Evolutionary conservation across 306 rosid species (phyloP).

Genomic region (Gynostemma pentaphyllum): DNA sequence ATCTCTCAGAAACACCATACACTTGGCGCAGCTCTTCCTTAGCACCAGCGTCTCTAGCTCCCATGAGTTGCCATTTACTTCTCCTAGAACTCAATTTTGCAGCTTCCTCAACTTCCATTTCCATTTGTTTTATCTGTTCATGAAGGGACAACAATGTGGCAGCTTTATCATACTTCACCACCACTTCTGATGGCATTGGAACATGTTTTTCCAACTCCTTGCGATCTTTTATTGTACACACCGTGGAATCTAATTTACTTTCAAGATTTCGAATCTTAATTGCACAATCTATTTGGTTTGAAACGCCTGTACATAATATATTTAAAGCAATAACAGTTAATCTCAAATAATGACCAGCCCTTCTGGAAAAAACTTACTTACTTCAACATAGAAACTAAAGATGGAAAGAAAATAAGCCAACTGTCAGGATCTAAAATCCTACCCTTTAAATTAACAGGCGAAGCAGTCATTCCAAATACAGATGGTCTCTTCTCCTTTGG

Average conservation of each 20-base stretch:
- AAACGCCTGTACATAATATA: conserved; percentile 71
- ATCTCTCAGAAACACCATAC: conserved; percentile 97
- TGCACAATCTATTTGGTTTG: conserved; percentile 96
- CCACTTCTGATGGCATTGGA: conserved; percentile 92
- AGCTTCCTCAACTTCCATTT: conserved; percentile 93
- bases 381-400: conserved; percentile 3
- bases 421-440: background rate
- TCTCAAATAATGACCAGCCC: background rate
- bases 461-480: conserved; percentile 98
- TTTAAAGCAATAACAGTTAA: conserved; percentile 3
- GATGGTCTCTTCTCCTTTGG: conserved; percentile 80
- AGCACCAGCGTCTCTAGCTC: conserved; percentile 99
- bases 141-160: conserved; percentile 87
- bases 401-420: background rate
- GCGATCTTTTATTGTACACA: conserved; percentile 92
- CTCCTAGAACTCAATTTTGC: conserved; percentile 86
- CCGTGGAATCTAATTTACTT: conserved; percentile 91
- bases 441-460: conserved; percentile 98
- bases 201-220: conserved; percentile 96
- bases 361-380: conserved; percentile 1
- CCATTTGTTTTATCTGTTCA: conserved; percentile 94
- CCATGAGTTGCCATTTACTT: conserved; percentile 99
- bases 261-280: conserved; percentile 97
- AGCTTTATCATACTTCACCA: conserved; percentile 90
- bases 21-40: conserved; percentile 95